Conservation (phyloP, 2,329 filamentous ascomycete genomes). For the Fusarium equiseti region DNA sequence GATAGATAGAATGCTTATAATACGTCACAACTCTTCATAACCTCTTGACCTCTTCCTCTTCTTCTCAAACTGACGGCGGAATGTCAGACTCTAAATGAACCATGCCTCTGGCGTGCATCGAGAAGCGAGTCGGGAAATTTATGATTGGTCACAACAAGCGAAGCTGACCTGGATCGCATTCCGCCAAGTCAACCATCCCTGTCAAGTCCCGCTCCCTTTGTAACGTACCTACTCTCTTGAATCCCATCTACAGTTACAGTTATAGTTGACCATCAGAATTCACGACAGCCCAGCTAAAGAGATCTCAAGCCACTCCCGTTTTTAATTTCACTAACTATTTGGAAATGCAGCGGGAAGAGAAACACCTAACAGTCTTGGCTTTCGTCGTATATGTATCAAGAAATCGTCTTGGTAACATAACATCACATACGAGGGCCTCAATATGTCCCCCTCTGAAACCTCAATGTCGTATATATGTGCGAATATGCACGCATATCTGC, state of each 20-base stretch:
- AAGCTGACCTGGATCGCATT: constrained; percentile 43
- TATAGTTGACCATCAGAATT: not conserved
- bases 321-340: not conserved
- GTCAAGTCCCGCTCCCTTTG: constrained; percentile 7
- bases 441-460: not conserved
- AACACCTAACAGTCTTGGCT: constrained; percentile 8
- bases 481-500: not conserved
- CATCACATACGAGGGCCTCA: constrained; percentile 15
- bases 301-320: constrained; percentile 29
- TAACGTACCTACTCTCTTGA: not conserved
- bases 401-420: constrained; percentile 3
- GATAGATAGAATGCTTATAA: not conserved
- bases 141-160: constrained; percentile 49
- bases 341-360: not conserved
- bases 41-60: not conserved
- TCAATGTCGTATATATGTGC: not conserved
- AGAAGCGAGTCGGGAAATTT: constrained; percentile 50
- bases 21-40: not conserved
- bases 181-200: constrained; percentile 35
- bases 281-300: not conserved
- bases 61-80: constrained; percentile 16
- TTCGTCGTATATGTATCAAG: not conserved
- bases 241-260: not conserved
- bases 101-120: constrained; percentile 43
- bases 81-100: constrained; percentile 30